These are phyloP conservation scores for Nakaseomyces sp. DNA, from an alignment of 1,139 yeast genomes.

Conservation along the genomic window DNA sequence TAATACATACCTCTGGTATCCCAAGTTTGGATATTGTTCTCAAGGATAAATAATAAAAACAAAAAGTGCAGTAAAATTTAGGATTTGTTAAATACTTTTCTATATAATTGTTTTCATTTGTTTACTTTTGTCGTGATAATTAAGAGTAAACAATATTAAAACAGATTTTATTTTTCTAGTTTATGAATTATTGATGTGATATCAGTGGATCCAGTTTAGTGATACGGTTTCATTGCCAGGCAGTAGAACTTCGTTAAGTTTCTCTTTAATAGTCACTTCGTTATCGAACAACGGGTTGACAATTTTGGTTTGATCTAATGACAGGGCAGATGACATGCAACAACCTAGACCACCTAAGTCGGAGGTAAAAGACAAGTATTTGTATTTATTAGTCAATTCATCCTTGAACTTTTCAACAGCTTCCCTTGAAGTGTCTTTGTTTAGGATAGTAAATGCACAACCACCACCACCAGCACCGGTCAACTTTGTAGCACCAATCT, in stretches of 20 bases:
- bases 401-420: constrained; percentile 32
- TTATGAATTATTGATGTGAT: no score
- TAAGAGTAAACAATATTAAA: not conserved
- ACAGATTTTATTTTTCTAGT: no score
- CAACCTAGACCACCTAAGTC: constrained; percentile 85
- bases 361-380: constrained; percentile 75
- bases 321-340: constrained; percentile 14
- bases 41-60: no score
- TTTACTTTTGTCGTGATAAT: not conserved
- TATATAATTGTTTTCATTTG: no score
- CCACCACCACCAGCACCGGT: constrained; percentile 99
- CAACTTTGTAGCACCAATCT: constrained; percentile 79
- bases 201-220: constrained; percentile 2
- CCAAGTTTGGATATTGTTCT: no score
- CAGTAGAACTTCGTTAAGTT: constrained; percentile 5
- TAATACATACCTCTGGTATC: no score
- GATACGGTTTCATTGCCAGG: constrained; percentile 3
- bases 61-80: no score
- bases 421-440: constrained; percentile 40
- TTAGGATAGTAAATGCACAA: constrained; percentile 81
- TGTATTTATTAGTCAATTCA: constrained; percentile 36
- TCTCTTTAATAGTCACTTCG: constrained; percentile 2
- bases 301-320: not conserved
- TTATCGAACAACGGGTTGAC: constrained; percentile 4
- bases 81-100: no score